Base-by-base conservation (phyloP, 2,329 filamentous ascomycete genomes). In the Albifimbria verrucaria region DNA sequence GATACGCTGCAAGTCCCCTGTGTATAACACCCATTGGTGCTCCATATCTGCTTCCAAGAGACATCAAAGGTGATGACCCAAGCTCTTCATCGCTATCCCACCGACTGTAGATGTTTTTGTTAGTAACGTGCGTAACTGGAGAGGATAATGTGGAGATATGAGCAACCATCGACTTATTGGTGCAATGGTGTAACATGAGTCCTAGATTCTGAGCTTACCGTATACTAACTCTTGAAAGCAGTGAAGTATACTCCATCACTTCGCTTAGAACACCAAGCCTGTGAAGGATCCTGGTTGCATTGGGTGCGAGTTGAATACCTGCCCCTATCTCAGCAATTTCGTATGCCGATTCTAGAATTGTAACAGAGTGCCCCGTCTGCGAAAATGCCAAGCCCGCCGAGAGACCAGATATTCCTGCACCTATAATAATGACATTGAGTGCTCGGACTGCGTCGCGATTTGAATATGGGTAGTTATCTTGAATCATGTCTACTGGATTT, bases 231-330 rank as follows among this genome's bases (percentile, higher is more conserved):
- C 60, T 57, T 18, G 64, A 56, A 17, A 64, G 48, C 2, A 67
- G 59, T n/a, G 60, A 55, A 2, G 61, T 62, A 24, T 59, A 52
- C 18, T 63, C 79, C 76, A 18, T 79, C 72, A 52, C 21, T 63
- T 79, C 76, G n/a, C 78, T 71, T 89, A 89, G 93, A 54, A 88
- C 87, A 10, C 86, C 89, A 39, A 92, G 73, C 15, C 79, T 75
- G 64, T 90, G 86, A 12, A 94, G 77, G 9, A 94, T 88, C 2
- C 88, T 81, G 3, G 86, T 85, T 80, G 93, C 88, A 59, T 94
- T 95, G 0, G 90, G 90, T 0, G 90, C 88, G 53, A 93, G 77
- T 67, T 95, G 90, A 59, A 94, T 93, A 5, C 90, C 90, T 1
- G 90, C 90, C 22, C 90, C 90, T 1, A 93, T 89, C 6, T 66